phyloP scores from a whole-genome alignment of 345 rosid genomes.

The Eutrema japonicum region DNA sequence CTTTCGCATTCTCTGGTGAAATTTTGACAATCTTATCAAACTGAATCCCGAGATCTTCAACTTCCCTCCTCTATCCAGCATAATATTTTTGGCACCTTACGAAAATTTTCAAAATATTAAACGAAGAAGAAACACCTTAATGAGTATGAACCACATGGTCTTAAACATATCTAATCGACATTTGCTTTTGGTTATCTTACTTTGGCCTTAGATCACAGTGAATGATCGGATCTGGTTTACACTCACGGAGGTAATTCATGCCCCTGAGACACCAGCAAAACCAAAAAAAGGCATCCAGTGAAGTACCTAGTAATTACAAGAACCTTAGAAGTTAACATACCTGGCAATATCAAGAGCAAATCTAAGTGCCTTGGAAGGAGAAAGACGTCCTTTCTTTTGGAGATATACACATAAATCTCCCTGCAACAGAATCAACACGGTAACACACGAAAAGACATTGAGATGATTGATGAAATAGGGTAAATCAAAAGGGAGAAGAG shows the following conservation, averaged over 20 bases:
- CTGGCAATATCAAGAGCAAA: constrained; percentile 78
- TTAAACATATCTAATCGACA: constrained; percentile 36
- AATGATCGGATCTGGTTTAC: constrained; percentile 85
- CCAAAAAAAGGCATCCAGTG: constrained; percentile 22
- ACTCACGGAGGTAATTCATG: constrained; percentile 79
- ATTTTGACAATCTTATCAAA: constrained; percentile 58
- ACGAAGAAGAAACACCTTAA: constrained; percentile 48
- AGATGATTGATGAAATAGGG: constrained; percentile 4
- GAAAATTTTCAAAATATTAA: constrained; percentile 66
- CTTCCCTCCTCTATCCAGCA: constrained; percentile 88
- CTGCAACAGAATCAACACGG: constrained; percentile 44
- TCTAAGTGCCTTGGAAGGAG: constrained; percentile 76
- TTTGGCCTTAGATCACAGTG: constrained; percentile 89
- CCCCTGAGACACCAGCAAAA: constrained; percentile 56
- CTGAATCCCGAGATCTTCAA: constrained; percentile 86
- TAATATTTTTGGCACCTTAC: constrained; percentile 99
- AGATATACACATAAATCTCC: constrained; percentile 82
- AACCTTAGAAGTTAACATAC: constrained; percentile 45
- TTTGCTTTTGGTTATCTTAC: constrained; percentile 68
- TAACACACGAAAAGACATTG: background rate
- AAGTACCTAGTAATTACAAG: background rate
- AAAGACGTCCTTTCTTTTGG: constrained; percentile 83
- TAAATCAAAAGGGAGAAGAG: constrained; percentile 23
- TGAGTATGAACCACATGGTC: constrained; percentile 35
- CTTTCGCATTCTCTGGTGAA: constrained; percentile 55